Evolutionary conservation across 768 basidiomycete genomes (phyloP).

Genomic region (Suillus subaureus): DNA sequence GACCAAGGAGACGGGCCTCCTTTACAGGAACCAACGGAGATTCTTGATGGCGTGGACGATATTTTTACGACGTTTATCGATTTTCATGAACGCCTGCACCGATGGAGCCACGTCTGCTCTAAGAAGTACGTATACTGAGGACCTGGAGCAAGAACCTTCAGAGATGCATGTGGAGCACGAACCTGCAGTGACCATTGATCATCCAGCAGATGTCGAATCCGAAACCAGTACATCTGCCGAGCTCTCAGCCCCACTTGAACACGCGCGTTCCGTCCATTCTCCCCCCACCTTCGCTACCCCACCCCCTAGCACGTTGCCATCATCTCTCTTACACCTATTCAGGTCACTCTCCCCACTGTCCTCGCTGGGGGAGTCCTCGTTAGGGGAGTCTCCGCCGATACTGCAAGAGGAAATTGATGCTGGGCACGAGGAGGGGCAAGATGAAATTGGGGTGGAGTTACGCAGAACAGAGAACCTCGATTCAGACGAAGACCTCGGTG

Average conservation of each 20-base stretch:
- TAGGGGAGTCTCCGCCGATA: background rate
- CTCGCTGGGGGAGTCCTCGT: background rate
- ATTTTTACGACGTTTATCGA: background rate
- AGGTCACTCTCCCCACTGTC: constrained; percentile 1
- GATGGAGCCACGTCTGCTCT: background rate
- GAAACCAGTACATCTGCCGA: background rate
- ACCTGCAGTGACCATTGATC: background rate
- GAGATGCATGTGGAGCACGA: background rate
- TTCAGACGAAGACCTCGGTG: background rate
- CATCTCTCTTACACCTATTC: background rate
- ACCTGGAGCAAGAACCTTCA: background rate
- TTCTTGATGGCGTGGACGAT: background rate
- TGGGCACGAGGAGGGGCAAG: background rate
- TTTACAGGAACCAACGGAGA: background rate
- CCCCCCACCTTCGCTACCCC: background rate
- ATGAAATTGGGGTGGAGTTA: background rate
- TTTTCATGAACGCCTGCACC: background rate
- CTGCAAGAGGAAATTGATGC: background rate
- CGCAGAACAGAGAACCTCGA: background rate
- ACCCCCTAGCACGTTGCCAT: background rate
- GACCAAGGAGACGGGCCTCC: background rate
- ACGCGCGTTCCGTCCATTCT: background rate
- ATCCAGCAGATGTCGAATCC: background rate
- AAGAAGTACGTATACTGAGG: background rate
- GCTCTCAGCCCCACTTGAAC: background rate